These are phyloP conservation scores for Setaria italica DNA, from an alignment of 202 grass and related monocot genomes.

Conservation along the genomic window DNA sequence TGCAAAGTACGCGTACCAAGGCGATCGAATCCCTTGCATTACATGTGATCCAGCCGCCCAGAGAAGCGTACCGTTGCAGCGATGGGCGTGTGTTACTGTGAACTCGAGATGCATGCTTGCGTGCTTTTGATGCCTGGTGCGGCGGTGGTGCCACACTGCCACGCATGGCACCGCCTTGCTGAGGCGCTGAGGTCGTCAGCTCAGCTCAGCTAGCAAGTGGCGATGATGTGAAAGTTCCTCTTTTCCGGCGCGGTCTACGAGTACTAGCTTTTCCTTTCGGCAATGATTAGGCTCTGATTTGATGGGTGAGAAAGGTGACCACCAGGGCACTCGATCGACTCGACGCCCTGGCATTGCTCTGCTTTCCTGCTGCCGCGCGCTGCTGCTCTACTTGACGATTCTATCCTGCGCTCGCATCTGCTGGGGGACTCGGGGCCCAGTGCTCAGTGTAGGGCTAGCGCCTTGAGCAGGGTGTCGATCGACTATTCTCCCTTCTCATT, in stretches of 20 bases:
- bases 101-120: too few species aligned
- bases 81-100: too few species aligned
- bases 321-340: background rate
- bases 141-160: too few species aligned
- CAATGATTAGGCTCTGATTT: conserved; percentile 88
- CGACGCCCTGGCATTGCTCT: background rate
- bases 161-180: too few species aligned
- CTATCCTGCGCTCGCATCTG: background rate
- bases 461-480: background rate
- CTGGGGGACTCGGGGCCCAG: too few species aligned
- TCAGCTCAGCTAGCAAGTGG: background rate
- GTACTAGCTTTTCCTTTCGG: conserved; percentile 57
- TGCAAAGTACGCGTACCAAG: too few species aligned
- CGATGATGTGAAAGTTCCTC: conserved; percentile 41
- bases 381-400: background rate
- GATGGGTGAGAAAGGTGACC: conserved; percentile 52
- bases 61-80: too few species aligned
- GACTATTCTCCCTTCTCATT: background rate
- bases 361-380: background rate
- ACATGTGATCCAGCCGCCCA: too few species aligned
- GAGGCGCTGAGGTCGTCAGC: too few species aligned
- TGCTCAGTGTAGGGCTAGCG: background rate
- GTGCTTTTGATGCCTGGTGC: too few species aligned
- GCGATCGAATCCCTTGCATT: too few species aligned
- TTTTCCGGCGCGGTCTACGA: conserved; percentile 3